Evolutionary conservation across 2,329 filamentous ascomycete genomes (phyloP).

Genomic region (Fusarium sp.): DNA sequence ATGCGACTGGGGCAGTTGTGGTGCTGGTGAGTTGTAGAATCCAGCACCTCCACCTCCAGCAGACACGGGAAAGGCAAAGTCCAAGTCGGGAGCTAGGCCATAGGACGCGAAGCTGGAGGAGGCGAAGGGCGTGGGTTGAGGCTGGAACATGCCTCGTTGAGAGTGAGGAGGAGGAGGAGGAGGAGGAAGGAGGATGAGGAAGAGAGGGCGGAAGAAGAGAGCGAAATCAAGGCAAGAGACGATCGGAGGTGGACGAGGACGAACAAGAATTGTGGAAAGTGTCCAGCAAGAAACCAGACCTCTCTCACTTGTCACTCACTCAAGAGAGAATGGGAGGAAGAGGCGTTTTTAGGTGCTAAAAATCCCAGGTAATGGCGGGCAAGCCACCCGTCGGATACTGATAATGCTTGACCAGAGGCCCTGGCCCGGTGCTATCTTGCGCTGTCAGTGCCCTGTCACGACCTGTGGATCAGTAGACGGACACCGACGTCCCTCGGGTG

Average conservation of each 20-base stretch:
- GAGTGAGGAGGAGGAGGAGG: conserved; percentile 23
- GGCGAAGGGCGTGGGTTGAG: conserved; percentile 66
- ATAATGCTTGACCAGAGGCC: conserved; percentile 18
- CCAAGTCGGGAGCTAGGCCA: conserved; percentile 56
- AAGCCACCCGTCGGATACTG: conserved; percentile 39
- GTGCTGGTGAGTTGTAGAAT: conserved; percentile 36
- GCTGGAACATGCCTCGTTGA: conserved; percentile 67
- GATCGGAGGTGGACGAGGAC: conserved; percentile 7
- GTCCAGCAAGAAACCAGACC: conserved; percentile 25
- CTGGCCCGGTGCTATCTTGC: conserved; percentile 24
- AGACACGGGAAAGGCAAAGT: conserved; percentile 47
- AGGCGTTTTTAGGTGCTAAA: conserved; percentile 38
- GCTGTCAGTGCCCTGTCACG: conserved; percentile 43
- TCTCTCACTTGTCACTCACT: conserved; percentile 8
- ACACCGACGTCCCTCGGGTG: conserved; percentile 39
- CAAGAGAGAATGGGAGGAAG: conserved; percentile 23
- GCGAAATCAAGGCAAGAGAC: conserved; percentile 27
- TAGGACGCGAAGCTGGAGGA: conserved; percentile 60
- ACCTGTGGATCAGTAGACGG: conserved; percentile 42
- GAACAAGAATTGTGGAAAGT: conserved; percentile 29
- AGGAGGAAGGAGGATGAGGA: conserved; percentile 28
- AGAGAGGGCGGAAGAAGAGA: conserved; percentile 15
- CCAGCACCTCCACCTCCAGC: conserved; percentile 49
- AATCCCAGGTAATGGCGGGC: conserved; percentile 18
- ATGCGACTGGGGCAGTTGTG: conserved; percentile 29